Conservation (phyloP, 768 basidiomycete genomes). For the Cystoderma amianthinum region DNA sequence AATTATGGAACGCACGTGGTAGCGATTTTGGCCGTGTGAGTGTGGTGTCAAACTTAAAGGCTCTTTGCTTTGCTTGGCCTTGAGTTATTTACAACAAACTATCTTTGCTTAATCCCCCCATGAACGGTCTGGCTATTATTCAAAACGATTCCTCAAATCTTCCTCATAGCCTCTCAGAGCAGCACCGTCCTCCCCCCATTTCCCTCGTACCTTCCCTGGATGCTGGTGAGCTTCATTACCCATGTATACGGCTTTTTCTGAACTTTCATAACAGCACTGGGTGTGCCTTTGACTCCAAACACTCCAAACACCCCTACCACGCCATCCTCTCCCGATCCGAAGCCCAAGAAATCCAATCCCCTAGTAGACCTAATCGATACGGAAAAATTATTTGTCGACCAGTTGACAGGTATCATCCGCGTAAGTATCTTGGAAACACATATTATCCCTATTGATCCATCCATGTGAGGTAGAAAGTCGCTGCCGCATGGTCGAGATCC, state of each 20-base stretch:
- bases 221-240: constrained; percentile 13
- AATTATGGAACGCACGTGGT: not conserved
- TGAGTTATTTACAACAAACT: no score
- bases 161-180: not conserved
- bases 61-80: not conserved
- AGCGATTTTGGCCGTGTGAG: not conserved
- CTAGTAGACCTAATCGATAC: constrained; percentile 90
- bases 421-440: constrained; percentile 36
- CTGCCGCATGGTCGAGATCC: constrained; percentile 93
- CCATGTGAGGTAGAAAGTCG: constrained; percentile 66
- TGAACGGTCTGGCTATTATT: constrained; percentile 5
- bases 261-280: constrained; percentile 12
- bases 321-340: constrained; percentile 30
- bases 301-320: constrained; percentile 26
- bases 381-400: constrained; percentile 88
- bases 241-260: constrained; percentile 1
- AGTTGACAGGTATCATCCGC: constrained; percentile 84
- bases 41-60: no score
- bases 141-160: constrained; percentile 6
- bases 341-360: constrained; percentile 68
- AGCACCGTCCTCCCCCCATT: constrained; percentile 2
- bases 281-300: constrained; percentile 20
- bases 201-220: constrained; percentile 7
- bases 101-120: not conserved
- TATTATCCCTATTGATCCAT: constrained; percentile 3